Conservation (phyloP, 2,329 filamentous ascomycete genomes). For the Lizonia empirigonia region DNA sequence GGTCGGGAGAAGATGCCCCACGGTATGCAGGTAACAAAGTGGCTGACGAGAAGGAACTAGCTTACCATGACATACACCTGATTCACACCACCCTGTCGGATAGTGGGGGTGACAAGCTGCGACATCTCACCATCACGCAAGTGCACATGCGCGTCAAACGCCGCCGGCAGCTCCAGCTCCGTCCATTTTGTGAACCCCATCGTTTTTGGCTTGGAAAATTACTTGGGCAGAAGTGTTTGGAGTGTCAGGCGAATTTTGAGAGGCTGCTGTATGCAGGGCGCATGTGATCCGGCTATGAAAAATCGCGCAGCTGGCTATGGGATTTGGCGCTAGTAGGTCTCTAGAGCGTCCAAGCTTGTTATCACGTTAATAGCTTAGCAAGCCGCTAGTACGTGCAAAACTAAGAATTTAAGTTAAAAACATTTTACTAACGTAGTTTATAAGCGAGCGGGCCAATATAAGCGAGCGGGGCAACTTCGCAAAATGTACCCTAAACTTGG, state of each 20-base stretch:
- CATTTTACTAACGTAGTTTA: no score
- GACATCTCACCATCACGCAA: slow-evolving; percentile 60
- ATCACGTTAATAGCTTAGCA: no score
- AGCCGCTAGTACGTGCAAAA: no score
- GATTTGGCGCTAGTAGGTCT: no score
- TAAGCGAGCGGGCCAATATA: no score
- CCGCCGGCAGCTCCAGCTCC: slow-evolving; percentile 55
- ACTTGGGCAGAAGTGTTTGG: not conserved
- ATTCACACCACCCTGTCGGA: slow-evolving; percentile 58
- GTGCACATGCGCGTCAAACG: slow-evolving; percentile 59
- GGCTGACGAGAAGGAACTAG: not conserved
- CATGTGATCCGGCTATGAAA: no score
- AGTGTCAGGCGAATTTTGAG: slow-evolving; percentile 22
- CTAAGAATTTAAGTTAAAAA: no score
- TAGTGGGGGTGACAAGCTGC: slow-evolving; percentile 57
- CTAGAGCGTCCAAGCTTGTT: no score
- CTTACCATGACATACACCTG: slow-evolving; percentile 61
- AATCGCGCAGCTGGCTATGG: no score
- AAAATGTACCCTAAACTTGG: no score
- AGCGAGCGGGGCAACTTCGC: no score
- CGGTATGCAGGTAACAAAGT: not conserved
- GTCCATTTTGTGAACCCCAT: slow-evolving; percentile 51
- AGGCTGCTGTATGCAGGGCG: slow-evolving; percentile 16
- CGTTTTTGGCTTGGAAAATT: not conserved
- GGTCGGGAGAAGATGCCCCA: not conserved